Percentiles rank a stretch among this genome's conserved stretches.
Evolutionary conservation across 352 stramenopile species (phyloP).

Genomic region (Phytophthora kernoviae): DNA sequence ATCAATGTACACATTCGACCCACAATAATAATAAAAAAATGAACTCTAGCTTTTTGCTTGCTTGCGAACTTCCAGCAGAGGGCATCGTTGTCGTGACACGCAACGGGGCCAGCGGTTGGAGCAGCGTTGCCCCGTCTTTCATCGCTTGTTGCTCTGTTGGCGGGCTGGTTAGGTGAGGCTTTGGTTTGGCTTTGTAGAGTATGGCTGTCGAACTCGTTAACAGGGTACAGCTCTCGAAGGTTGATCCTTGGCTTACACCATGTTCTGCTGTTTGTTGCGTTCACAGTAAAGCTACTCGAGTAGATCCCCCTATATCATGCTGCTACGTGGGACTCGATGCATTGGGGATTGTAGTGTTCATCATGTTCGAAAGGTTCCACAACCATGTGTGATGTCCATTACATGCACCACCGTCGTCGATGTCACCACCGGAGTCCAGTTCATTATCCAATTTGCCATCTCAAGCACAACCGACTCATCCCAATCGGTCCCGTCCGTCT

Average conservation of each 20-base stretch:
- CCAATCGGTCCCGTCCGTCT: not conserved
- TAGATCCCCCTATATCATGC: too few species aligned
- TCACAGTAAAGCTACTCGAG: too few species aligned
- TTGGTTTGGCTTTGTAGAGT: slow-evolving; percentile 21
- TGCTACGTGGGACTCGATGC: too few species aligned
- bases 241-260: slow-evolving; percentile 7
- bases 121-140: slow-evolving; percentile 21
- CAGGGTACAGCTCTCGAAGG: not conserved
- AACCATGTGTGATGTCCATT: slow-evolving; percentile 15
- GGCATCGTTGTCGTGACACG: slow-evolving; percentile 1
- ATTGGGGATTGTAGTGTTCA: too few species aligned
- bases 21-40: too few species aligned
- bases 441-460: slow-evolving; percentile 30
- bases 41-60: too few species aligned
- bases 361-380: too few species aligned
- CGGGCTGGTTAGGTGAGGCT: slow-evolving; percentile 35
- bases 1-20: too few species aligned
- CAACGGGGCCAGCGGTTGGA: slow-evolving; percentile 2
- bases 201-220: too few species aligned
- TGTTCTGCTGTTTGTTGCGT: too few species aligned
- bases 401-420: slow-evolving; percentile 4
- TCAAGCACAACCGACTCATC: slow-evolving; percentile 7
- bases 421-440: slow-evolving; percentile 11
- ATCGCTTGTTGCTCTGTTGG: slow-evolving; percentile 4
- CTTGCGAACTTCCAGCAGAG: not conserved